Base-by-base conservation (phyloP, 2,329 filamentous ascomycete species). In the Penicillium sp. region DNA sequence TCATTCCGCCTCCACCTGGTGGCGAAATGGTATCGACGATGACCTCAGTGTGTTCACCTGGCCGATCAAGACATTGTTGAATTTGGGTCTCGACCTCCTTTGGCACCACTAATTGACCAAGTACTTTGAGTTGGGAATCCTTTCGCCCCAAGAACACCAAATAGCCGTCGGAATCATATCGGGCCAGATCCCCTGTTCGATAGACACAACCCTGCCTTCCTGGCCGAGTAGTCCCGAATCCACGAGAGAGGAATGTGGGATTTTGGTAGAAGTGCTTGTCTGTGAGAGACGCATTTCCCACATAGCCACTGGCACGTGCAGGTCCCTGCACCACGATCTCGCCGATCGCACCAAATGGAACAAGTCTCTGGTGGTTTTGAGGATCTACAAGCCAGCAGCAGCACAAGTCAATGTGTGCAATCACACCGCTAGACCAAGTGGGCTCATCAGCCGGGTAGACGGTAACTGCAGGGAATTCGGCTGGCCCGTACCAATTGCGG, bases 371-470 rank as follows among this genome's bases (percentile, higher is more conserved):
- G 19, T 8, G 8, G 19, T 48, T 48, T 10, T 48, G 45, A 17
- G 45, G 45, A n/a, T 48, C 45, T 15, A 48, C 45, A 15, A 48
- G 45, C 45, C 45, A 48, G 19, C 45, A 48, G 19, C 45, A 29
- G 19, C 19, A 47, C 13, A 10, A 17, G 29, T 48, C 45, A 23
- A 48, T 48, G 27, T 10, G 45, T 23, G n/a, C 45, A 33, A 48
- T 35, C 13, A 48, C 29, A 21, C 45, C 21, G 29, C 45, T 48
- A 8, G 19, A 48, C 45, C 45, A 48, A 17, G 23, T 33, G 13
- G 45, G 27, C 8, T 48, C 45, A 35, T 48, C 19, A 19, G 45
- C 29, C 19, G 27, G 45, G 19, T 48, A 48, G 5, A 48, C 29
- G 8, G 45, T 48, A 35, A 48, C 45, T 23, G 45, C 27, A 23